Conservation (phyloP, 164 flowering plant genomes). For the Hamamelis virginiana region DNA sequence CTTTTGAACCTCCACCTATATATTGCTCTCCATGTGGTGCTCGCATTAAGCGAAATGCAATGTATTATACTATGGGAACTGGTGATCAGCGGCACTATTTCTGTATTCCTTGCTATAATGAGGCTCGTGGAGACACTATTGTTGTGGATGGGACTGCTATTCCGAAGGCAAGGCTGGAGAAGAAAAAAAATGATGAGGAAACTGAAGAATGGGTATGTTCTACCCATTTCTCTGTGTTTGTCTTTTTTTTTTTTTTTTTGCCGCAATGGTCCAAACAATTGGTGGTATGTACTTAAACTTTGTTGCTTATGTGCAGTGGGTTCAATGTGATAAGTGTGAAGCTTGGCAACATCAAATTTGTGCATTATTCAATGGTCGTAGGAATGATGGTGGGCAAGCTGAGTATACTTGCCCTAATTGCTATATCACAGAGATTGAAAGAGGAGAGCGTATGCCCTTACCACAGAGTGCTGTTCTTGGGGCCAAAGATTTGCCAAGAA, state of each 20-base stretch:
- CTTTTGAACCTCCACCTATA: slow-evolving; percentile 97
- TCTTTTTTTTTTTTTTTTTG: background rate
- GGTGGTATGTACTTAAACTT: slow-evolving; percentile 1
- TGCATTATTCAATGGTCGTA: slow-evolving; percentile 92
- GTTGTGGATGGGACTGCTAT: slow-evolving; percentile 69
- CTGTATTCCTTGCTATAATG: slow-evolving; percentile 94
- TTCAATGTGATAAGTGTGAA: slow-evolving; percentile 98
- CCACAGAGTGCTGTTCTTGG: slow-evolving; percentile 99
- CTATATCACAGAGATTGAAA: slow-evolving; percentile 76
- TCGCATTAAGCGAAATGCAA: slow-evolving; percentile 89
- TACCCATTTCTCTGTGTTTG: background rate
- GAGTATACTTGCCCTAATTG: slow-evolving; percentile 98
- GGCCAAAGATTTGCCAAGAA: slow-evolving; percentile 96
- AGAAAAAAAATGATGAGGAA: slow-evolving; percentile 96
- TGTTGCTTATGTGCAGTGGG: slow-evolving; percentile 73
- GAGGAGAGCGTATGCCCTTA: slow-evolving; percentile 85
- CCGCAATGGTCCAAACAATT: background rate
- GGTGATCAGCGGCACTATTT: slow-evolving; percentile 95
- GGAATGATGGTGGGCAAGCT: slow-evolving; percentile 98
- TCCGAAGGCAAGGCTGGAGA: slow-evolving; percentile 72
- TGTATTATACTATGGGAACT: slow-evolving; percentile 77
- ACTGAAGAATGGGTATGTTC: slow-evolving; percentile 92
- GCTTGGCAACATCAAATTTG: slow-evolving; percentile 99
- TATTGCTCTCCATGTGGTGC: slow-evolving; percentile 91
- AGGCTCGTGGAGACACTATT: slow-evolving; percentile 79